These are phyloP conservation scores for Hemileia vastatrix DNA, from an alignment of 1,284 basidiomycete species.

Conservation along the genomic window DNA sequence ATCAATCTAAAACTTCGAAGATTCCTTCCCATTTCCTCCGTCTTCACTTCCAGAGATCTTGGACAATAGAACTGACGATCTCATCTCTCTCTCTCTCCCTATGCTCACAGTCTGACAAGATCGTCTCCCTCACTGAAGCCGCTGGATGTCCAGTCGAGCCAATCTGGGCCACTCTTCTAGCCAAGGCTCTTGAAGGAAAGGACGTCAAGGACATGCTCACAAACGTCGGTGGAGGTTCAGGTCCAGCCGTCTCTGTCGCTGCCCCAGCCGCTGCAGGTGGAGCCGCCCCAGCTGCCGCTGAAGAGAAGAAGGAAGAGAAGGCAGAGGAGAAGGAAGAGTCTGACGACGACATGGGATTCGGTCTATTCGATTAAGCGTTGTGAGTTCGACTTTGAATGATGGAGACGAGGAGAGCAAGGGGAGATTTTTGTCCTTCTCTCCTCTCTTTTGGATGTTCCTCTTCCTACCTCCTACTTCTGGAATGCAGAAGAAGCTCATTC, in stretches of 20 bases:
- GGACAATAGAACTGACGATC: no score
- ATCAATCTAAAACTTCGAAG: no score
- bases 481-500: no score
- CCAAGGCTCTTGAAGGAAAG: slow-evolving; percentile 92
- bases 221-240: slow-evolving; percentile 61
- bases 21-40: no score
- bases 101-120: slow-evolving; percentile 93
- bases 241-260: slow-evolving; percentile 50
- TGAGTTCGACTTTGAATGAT: not conserved
- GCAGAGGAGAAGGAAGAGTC: slow-evolving; percentile 47
- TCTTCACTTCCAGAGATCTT: no score
- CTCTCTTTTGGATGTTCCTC: not conserved
- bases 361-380: slow-evolving; percentile 62
- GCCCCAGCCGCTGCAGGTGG: slow-evolving; percentile 54
- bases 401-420: not conserved
- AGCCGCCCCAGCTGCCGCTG: slow-evolving; percentile 55
- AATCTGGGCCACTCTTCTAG: slow-evolving; percentile 92
- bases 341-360: slow-evolving; percentile 54
- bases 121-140: slow-evolving; percentile 67
- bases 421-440: not conserved
- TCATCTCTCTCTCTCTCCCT: no score
- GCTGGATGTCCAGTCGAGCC: slow-evolving; percentile 81
- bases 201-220: slow-evolving; percentile 89
- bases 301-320: slow-evolving; percentile 65
- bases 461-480: no score